Base-by-base conservation (phyloP, 768 basidiomycete genomes). In the Lanmaoa pseudosensibilis region DNA sequence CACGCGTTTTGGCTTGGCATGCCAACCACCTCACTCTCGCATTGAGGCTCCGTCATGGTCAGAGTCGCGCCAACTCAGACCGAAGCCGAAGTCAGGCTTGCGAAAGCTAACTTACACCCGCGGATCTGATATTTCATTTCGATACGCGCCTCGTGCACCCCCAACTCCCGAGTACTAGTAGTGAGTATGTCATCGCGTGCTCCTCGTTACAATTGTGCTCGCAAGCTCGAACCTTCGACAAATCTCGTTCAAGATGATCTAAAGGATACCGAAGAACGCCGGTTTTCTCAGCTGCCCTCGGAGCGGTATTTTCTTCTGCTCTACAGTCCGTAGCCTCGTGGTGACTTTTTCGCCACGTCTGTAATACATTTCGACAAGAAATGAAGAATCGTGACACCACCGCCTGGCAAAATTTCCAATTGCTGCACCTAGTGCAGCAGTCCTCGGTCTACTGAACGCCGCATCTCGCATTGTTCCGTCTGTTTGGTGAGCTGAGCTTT, bases 81-180 rank as follows among this genome's bases (percentile, higher is more conserved):
- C 57, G 59, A 69, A 62, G 52, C 43, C 50, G 57, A 56, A 52
- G 49, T 34, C 56, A 41, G 60, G 50, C 52, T 44, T 59, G 52
- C 39, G 56, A 43, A 33, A 36, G 49, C 30, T n/a, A 27, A 55
- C 55, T 69, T 69, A 71, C 56, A 56, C 61, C 69, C 71, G 71
- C 69, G 69, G 71, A 69, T 69, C 67, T 69, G 48, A 60, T 52
- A 52, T 55, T 62, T 57, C 64, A 57, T 62, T 68, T 61, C 33
- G 45, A 56, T 59, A 54, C 45, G 25, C 27, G 59, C 69, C 69
- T 71, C 69, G 65, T 72, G 71, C 44, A 51, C 41, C 40, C 40
- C 39, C 47, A 38, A 36, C 46, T 50, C 54, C 46, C 41, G 36
- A 38, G 46, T 36, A 41, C 38, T 43, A 21, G 27, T 40, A 41